Conservation (phyloP, 139 green algal species). For the Ettlia oleoabundans region DNA sequence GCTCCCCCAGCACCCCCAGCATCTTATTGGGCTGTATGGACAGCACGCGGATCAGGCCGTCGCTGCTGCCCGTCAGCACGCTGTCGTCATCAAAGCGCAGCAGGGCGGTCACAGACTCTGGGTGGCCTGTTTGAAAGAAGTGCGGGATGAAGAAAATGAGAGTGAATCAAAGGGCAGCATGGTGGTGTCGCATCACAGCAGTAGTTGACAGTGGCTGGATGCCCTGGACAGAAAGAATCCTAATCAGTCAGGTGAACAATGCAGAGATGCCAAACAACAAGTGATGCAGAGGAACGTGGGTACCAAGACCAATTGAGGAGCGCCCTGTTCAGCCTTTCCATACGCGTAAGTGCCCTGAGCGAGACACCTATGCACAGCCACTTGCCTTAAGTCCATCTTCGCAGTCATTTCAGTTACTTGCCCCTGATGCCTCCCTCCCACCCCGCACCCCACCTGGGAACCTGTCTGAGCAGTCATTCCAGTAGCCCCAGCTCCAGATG, state of each 20-base stretch:
- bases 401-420: not conserved
- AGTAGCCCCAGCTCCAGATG: constrained; percentile 92
- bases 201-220: too few species aligned
- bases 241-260: too few species aligned
- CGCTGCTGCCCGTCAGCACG: constrained; percentile 84
- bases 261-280: not conserved
- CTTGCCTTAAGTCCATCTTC: too few species aligned
- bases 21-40: constrained; percentile 85
- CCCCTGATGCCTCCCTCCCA: not conserved
- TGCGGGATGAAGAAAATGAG: not conserved
- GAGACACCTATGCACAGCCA: too few species aligned
- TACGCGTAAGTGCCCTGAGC: too few species aligned
- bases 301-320: too few species aligned
- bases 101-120: constrained; percentile 80
- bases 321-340: too few species aligned
- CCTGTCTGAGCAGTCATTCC: constrained; percentile 86
- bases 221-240: too few species aligned
- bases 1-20: constrained; percentile 88
- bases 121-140: constrained; percentile 65
- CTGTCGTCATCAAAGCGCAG: constrained; percentile 86
- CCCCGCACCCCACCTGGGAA: constrained; percentile 63
- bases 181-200: too few species aligned
- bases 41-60: constrained; percentile 88
- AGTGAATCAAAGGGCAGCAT: too few species aligned
- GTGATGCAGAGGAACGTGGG: too few species aligned